Conservation (phyloP, 495 filamentous ascomycete genomes). For the Xylaria scruposa region DNA sequence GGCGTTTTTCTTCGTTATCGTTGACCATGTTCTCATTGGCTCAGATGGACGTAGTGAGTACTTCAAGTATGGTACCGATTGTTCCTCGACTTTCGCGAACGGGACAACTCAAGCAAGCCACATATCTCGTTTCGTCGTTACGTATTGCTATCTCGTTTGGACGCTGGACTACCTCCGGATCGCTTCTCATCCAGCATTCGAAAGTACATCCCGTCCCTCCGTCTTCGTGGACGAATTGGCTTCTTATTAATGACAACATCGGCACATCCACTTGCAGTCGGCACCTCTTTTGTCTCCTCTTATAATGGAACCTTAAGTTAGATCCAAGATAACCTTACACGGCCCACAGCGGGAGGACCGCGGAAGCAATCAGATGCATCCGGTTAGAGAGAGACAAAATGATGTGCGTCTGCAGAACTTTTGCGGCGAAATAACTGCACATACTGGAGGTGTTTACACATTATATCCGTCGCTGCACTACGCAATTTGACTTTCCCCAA, state of each 20-base stretch:
- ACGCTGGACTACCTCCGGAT: conserved; percentile 8
- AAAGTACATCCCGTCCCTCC: conserved; percentile 20
- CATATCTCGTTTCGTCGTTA: conserved; percentile 13
- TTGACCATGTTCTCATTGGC: conserved; percentile 19
- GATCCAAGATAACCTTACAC: conserved; percentile 29
- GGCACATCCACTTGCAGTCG: conserved; percentile 25
- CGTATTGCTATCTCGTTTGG: conserved; percentile 19
- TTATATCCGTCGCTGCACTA: conserved; percentile 14
- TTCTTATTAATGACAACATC: conserved; percentile 23
- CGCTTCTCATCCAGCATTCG: conserved; percentile 6
- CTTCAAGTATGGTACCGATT: conserved; percentile 17
- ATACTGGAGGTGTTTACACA: conserved; percentile 9
- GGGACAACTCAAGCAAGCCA: conserved; percentile 14
- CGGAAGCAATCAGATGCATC: conserved; percentile 28
- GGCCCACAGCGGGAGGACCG: conserved; percentile 24
- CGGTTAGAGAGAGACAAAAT: conserved; percentile 19
- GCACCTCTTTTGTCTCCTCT: conserved; percentile 20
- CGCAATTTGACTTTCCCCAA: conserved; percentile 21
- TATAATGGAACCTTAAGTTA: conserved; percentile 16
- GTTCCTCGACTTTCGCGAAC: conserved; percentile 8
- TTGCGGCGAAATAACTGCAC: conserved; percentile 23
- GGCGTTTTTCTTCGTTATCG: conserved; percentile 6
- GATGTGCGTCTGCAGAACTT: conserved; percentile 29
- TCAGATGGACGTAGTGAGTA: neutral
- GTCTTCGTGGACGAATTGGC: conserved; percentile 23